These are phyloP conservation scores for Cryptosporidium viatorum DNA, from an alignment of 169 alveolate genomes.

Conservation along the genomic window DNA sequence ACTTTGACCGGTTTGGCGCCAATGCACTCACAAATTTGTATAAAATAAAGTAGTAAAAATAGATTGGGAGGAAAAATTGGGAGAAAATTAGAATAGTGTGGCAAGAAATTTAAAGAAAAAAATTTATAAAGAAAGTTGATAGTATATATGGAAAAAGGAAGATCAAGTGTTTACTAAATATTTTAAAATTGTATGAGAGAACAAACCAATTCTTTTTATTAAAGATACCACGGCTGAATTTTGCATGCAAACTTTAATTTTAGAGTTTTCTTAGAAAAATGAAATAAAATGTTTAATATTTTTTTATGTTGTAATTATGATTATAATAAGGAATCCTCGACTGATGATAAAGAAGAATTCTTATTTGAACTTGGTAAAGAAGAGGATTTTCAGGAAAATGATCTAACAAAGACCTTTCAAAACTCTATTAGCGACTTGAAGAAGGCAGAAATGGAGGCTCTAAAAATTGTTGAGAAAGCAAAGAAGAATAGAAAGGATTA, in stretches of 20 bases:
- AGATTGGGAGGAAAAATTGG: conserved; percentile 11
- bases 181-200: too few species aligned
- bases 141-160: neutral
- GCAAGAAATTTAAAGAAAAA: neutral
- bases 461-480: conserved; percentile 26
- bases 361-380: neutral
- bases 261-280: neutral
- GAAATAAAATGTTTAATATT: conserved; percentile 5
- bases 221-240: neutral
- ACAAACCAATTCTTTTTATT: neutral
- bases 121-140: neutral
- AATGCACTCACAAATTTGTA: conserved; percentile 37
- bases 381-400: neutral
- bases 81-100: conserved; percentile 8
- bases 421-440: conserved; percentile 8
- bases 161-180: neutral
- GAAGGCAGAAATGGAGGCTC: conserved; percentile 46
- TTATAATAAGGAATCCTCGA: neutral
- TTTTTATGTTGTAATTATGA: conserved; percentile 13
- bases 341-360: neutral
- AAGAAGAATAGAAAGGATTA: conserved; percentile 17
- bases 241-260: neutral
- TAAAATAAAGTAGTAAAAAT: neutral
- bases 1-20: conserved; percentile 32
- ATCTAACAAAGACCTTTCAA: neutral